A percentile compares a stretch with the other conserved stretches of the same genome.
Evolutionary conservation across 1,284 basidiomycete species (phyloP).

Genomic region (Trametes polyzona): DNA sequence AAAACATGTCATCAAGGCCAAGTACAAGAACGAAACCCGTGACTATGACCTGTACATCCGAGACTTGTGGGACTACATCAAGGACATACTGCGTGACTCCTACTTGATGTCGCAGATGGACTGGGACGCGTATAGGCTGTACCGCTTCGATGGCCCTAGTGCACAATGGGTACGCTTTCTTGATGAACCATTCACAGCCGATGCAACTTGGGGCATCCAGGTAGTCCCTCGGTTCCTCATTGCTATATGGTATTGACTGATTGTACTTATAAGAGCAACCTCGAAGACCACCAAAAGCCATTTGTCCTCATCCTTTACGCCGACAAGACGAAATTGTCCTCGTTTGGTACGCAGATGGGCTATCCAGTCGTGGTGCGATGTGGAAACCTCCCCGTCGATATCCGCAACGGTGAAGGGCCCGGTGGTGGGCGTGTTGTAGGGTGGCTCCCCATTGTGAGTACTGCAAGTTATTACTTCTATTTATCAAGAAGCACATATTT

Average conservation of each 20-base stretch:
- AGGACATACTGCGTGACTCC: slow-evolving; percentile 29
- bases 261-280: neutral
- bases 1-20: slow-evolving; percentile 14
- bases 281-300: slow-evolving; percentile 20
- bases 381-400: slow-evolving; percentile 41
- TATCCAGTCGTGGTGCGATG: slow-evolving; percentile 46
- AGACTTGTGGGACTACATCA: slow-evolving; percentile 34
- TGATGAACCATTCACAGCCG: slow-evolving; percentile 37
- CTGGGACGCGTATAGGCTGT: slow-evolving; percentile 33
- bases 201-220: slow-evolving; percentile 35
- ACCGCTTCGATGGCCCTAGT: slow-evolving; percentile 23
- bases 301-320: slow-evolving; percentile 43
- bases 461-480: slow-evolving; percentile 31
- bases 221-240: slow-evolving; percentile 22
- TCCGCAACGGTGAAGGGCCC: slow-evolving; percentile 42
- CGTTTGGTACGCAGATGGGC: slow-evolving; percentile 45
- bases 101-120: slow-evolving; percentile 27
- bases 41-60: slow-evolving; percentile 20
- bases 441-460: slow-evolving; percentile 47
- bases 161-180: slow-evolving; percentile 27
- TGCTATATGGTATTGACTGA: neutral
- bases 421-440: slow-evolving; percentile 46
- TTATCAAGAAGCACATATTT: neutral
- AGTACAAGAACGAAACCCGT: slow-evolving; percentile 38
- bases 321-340: slow-evolving; percentile 48